A percentile compares a stretch with the other conserved stretches of the same genome.
phyloP scores from a whole-genome alignment of 1,139 yeast species.

The Debaryomycetaceae sp. region DNA sequence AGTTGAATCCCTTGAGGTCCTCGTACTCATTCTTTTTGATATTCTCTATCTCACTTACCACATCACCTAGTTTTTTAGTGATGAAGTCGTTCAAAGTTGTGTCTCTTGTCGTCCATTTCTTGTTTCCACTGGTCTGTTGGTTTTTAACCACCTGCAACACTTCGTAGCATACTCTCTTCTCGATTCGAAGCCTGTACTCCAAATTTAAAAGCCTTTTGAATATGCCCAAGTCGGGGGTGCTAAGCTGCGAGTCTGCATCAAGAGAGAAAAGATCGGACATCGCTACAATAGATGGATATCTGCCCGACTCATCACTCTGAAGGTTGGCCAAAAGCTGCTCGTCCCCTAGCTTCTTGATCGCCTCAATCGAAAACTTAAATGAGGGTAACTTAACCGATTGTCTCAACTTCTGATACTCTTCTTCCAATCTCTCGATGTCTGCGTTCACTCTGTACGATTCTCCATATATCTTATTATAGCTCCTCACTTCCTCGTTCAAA shows the following conservation, averaged over 20 bases:
- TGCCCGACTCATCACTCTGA: constrained; percentile 10
- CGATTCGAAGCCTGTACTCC: constrained; percentile 33
- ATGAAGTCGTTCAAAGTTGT: constrained; percentile 37
- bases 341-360: constrained; percentile 24
- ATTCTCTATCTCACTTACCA: constrained; percentile 28
- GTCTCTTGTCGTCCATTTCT: constrained; percentile 42
- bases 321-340: constrained; percentile 17
- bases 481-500: constrained; percentile 20
- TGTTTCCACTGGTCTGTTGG: constrained; percentile 30
- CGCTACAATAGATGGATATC: constrained; percentile 16
- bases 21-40: constrained; percentile 25
- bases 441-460: constrained; percentile 28
- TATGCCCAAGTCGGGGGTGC: constrained; percentile 27
- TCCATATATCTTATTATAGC: constrained; percentile 31
- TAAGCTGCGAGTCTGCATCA: constrained; percentile 20
- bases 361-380: constrained; percentile 27
- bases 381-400: constrained; percentile 26
- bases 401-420: constrained; percentile 23
- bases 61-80: constrained; percentile 25
- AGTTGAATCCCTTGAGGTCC: constrained; percentile 15
- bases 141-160: constrained; percentile 30
- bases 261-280: constrained; percentile 27
- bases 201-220: constrained; percentile 31
- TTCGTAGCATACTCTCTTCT: constrained; percentile 35
- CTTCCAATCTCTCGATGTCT: constrained; percentile 20